Evolutionary conservation across 768 basidiomycete species (phyloP), one percentile per base, ranked within the genome.

Genomic region (Leucocoprinus sp.): DNA sequence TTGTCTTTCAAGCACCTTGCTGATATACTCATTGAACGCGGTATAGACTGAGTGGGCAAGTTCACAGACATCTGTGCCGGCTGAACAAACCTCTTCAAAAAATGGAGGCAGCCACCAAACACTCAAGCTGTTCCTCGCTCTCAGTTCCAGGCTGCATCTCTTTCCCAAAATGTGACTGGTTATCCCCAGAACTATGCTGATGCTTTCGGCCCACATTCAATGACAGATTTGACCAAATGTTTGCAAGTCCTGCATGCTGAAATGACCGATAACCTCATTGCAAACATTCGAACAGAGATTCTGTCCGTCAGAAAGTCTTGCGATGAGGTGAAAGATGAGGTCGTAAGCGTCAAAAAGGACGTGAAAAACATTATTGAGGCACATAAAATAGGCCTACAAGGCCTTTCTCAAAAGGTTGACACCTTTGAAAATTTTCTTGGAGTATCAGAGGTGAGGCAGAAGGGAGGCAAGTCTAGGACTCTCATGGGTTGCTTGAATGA

Each of bases 401-500:
- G 23, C 18, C 9, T 40, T 24, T 8, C 23, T 22, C 23, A 47
- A 23, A 40, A 40, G 18, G 23, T 17, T 11, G 31, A 39, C 24
- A 9, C 37, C 26, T 29, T 47, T 23, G 29, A 40, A 18, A 31
- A 37, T 18, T 17, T 39, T 12, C 8, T 47, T 40, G 38, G 45
- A 14, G 15, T 18, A 15, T 24, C 22, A 15, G 6, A 40, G 12
- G 9, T 39, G 15, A 29, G 31, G 7, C 14, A 31, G 26, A 38
- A 39, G 15, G 28, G 15, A 17, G 21, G 18, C 15, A 2, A 11
- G 7, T 8, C 4, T 3, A 37, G 22, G 24, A 37, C 43, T 5
- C 24, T 45, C 8, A 45, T 45, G 26, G 43, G 35, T 18, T 35
- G 43, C 17, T 37, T 45, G 43, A 35, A 45, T 18, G 43, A 45